These are phyloP conservation scores for Brassica incana DNA, from an alignment of 345 rosid species.

Conservation along the genomic window DNA sequence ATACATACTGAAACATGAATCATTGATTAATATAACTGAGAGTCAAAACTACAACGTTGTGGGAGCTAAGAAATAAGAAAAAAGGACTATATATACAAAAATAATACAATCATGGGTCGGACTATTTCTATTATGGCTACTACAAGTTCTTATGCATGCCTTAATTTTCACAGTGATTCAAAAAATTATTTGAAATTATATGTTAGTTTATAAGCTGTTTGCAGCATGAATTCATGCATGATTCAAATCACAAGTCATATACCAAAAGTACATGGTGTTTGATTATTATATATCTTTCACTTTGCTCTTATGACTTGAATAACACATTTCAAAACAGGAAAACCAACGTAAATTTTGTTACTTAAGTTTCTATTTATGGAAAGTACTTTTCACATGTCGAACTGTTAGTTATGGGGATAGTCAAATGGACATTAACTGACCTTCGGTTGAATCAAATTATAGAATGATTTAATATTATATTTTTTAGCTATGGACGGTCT, in stretches of 20 bases:
- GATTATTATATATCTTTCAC: not conserved
- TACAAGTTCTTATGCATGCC: not conserved
- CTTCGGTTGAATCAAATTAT: not conserved
- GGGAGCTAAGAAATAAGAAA: not conserved
- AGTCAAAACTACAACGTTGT: slow-evolving; percentile 27
- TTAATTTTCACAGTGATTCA: not conserved
- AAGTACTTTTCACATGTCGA: slow-evolving; percentile 10
- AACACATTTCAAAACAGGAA: not conserved
- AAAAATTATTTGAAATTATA: not conserved
- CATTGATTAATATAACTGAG: not conserved
- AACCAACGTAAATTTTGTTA: not conserved
- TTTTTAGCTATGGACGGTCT: slow-evolving; percentile 14
- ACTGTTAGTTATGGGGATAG: slow-evolving; percentile 18
- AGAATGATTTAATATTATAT: not conserved
- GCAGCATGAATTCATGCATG: not conserved
- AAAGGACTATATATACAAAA: not conserved
- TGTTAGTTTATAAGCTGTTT: not conserved
- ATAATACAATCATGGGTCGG: slow-evolving; percentile 10
- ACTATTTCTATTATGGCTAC: not conserved
- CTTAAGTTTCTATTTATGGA: slow-evolving; percentile 8
- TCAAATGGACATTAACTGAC: slow-evolving; percentile 15
- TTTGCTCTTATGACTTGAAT: not conserved
- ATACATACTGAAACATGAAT: not conserved
- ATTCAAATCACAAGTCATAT: not conserved
- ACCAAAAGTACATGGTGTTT: not conserved